Base-by-base conservation (phyloP, 768 basidiomycete species). In the Naganishia randhawae region DNA sequence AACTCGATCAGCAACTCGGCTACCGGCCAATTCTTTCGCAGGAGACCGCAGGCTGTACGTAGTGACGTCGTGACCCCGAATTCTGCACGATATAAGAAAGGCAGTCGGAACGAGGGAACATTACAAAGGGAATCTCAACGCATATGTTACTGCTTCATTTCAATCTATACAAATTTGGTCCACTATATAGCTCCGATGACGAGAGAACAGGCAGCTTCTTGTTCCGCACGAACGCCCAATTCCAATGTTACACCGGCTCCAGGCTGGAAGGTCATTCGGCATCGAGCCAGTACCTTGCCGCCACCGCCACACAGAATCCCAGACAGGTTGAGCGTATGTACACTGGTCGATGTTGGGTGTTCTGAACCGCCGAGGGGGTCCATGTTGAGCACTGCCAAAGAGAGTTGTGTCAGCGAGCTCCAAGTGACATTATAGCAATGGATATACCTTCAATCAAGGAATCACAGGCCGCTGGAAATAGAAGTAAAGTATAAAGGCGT, bases 181-280 rank as follows among this genome's bases (percentile, higher is more conserved):
- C 5, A 53, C 70, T 78, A 81, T 73, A 99, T 92, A 52, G 96
- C 95, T 39, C 89, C 85, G 68, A 99, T 85, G 25, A 98, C 91
- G 55, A 99, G 85, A 72, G 87, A 84, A 75, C 91, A 92, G 7
- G 87, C 91, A 72, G 86, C 86, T 77, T 90, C 86, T 81, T 89
- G 88, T 80, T 99, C 96, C 62, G 93, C 93, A 57, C 95, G 87
- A 25, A 95, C 94, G 32, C 85, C 84, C 50, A 99, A 82, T 82
- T 98, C 94, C 67, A 99, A 82, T 35, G 92, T 94, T 19, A 99
- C 96, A 10, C 96, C 96, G 72, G 88, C 84, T 17, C 91, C 92
- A 69, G 87, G 83, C 50, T 89, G 88, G 81, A 86, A 97, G 13
- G 95, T 97, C 96, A 98, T 99, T 70, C 95, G 85, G 82, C 90